Evolutionary conservation across 495 filamentous ascomycete species (phyloP), one percentile per base, ranked within the genome.

Genomic region (Hypoxylon subgilvum): DNA sequence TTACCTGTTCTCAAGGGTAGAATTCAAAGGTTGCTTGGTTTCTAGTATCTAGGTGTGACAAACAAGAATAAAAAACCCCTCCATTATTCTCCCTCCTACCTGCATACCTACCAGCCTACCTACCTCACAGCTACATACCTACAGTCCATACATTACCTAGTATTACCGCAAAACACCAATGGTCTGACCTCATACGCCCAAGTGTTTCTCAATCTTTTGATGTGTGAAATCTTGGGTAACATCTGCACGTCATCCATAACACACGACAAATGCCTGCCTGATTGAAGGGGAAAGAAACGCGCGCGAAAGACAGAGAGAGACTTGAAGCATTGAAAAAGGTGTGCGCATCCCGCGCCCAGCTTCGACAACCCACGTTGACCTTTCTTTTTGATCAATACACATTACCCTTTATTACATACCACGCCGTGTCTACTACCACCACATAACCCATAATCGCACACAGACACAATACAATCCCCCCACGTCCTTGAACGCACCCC

Each of bases 211-310:
- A 21, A 28, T 28, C 21, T 55, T n/a, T 31, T 46, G 48, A 52
- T 56, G 34, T 30, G 56, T 41, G 43, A 47, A 50, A 55, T 53
- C 27, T 52, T 61, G 56, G 62, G 62, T 65, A 61, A 51, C 62
- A 65, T 61, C 46, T 61, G 52, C 62, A 61, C 62, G 62, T 65
- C 62, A 65, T 65, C 45, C 62, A 65, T 65, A 47, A 55, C 50
- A 57, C 16, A 31, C 30, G 16, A 54, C 43, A 45, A 43, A 59
- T 40, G 45, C 36, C 38, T 58, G 53, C 60, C 54, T 53, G 39
- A 53, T 54, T 50, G 42, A 52, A 56, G 42, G 18, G 14, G 16
- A 14, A 13, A 17, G 23, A 17, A 31, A 45, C 7, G 31, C 13
- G 9, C 13, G 3, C 9, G 13, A 35, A 30, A 30, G 27, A 30